Percentiles rank a stretch among this genome's conserved stretches.
Conservation (phyloP, 345 rosid genomes). For the Acer yangbiense region DNA sequence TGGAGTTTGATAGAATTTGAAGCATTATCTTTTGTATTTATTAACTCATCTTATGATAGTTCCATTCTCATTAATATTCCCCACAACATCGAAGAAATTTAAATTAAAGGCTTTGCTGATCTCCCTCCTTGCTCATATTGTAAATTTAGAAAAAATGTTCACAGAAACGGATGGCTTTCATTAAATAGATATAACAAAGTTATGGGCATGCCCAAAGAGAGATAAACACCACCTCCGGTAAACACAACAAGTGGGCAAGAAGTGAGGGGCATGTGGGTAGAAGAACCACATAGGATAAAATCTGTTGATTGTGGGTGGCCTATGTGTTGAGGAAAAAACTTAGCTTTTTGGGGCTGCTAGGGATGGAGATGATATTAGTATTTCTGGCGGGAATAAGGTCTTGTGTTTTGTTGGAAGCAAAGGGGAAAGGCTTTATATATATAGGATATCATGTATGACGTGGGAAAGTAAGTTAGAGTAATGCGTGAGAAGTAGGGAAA, state of each 20-base stretch:
- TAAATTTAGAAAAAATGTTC: background rate
- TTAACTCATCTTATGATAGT: too few relatives aligned
- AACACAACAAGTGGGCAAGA: background rate
- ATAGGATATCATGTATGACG: background rate
- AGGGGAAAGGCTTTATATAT: conserved; percentile 1
- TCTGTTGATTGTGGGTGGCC: background rate
- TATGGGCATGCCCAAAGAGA: background rate
- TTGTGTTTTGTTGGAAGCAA: background rate
- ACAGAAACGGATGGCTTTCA: background rate
- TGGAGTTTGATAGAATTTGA: too few relatives aligned
- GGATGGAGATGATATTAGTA: background rate
- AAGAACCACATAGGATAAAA: background rate
- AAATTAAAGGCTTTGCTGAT: background rate
- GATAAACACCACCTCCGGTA: background rate
- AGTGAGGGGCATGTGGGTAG: background rate
- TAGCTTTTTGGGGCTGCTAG: background rate
- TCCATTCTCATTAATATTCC: background rate
- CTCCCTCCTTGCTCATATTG: background rate
- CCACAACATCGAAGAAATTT: background rate
- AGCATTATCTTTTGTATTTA: background rate
- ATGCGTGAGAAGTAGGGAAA: background rate
- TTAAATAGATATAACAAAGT: background rate
- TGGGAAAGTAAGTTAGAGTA: background rate
- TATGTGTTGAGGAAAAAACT: background rate
- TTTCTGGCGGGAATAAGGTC: background rate